Evolutionary conservation across 2,329 filamentous ascomycete species (phyloP), one percentile per base, ranked within the genome.

Genomic region (Fusarium sp.): DNA sequence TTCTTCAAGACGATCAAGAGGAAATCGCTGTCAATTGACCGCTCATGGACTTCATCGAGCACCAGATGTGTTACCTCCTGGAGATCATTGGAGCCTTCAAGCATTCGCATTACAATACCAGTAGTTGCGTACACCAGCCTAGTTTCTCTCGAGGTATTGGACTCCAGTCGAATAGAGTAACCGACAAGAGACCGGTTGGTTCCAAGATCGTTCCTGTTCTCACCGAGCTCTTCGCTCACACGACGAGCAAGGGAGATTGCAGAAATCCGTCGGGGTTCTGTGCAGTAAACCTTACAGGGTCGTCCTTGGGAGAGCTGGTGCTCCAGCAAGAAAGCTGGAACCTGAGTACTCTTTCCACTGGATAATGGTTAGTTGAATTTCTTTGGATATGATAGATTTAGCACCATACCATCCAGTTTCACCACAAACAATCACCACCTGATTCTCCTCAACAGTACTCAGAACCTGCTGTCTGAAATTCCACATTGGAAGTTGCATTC

Each of bases 1-100:
- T 93, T 91, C 72, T 92, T 92, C 46, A 99, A 83, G 1, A 98
- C 91, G 67, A 99, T 95, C 13, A 99, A 83, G 31, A 99, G 81
- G 74, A 99, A 97, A 74, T 99, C 95, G 53, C 93, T 97, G 73
- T 99, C 95, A 68, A 99, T 98, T 11, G 92, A 91, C 61, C 94
- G 88, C 75, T 99, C 95, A 73, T 99, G 95, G 3, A 98, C 94
- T 77, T 99, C 95, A 72, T 99, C 95, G n/a, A 99, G 88, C 41
- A 99, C 88, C 58, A 99, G 80, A 78, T 98, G 95, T 0, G 94
- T 97, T 48, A 99, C 89, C 64, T 97, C 94, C 54, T 88, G 85
- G 39, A 99, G 85, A 53, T 96, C 91, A 64, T 92, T 91, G 0
- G 92, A 91, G 8, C 90, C 89, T 75, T 99, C 95, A 12, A 99